Percentiles rank a stretch among this genome's conserved stretches.
Conservation (phyloP, 2,329 filamentous ascomycete genomes). For the Neofusicoccum parvum region DNA sequence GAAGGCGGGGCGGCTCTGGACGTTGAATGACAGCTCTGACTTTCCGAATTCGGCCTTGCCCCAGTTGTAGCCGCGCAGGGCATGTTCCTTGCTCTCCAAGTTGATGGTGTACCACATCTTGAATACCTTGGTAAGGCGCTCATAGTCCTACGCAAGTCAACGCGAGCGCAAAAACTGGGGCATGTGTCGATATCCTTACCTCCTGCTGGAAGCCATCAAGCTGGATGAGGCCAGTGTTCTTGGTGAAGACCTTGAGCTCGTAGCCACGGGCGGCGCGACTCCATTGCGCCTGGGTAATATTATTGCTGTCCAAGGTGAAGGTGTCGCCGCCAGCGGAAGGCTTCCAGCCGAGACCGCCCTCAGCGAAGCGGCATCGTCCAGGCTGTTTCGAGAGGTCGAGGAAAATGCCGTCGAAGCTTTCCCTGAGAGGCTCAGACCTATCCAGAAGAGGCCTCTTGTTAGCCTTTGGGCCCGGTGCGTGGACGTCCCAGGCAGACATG, state of each 20-base stretch:
- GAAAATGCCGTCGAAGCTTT: conserved; percentile 97
- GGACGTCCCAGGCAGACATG: conserved; percentile 2
- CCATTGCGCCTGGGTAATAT: conserved; percentile 89
- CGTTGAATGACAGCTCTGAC: conserved; percentile 92
- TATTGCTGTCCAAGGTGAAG: conserved; percentile 86
- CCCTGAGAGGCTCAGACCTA: conserved; percentile 50
- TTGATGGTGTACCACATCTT: conserved; percentile 98
- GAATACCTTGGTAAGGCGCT: conserved; percentile 88
- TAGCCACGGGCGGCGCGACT: conserved; percentile 89
- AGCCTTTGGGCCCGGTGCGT: not conserved
- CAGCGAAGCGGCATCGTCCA: conserved; percentile 92
- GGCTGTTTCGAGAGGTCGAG: conserved; percentile 91
- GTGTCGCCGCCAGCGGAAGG: conserved; percentile 83
- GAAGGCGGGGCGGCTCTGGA: conserved; percentile 94
- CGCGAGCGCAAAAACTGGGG: not conserved
- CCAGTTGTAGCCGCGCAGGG: conserved; percentile 98
- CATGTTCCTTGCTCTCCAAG: conserved; percentile 90
- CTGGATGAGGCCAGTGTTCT: conserved; percentile 83
- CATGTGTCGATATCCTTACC: conserved; percentile 42
- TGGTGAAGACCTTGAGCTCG: conserved; percentile 87
- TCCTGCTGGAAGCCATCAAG: conserved; percentile 94
- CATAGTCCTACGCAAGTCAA: conserved; percentile 67
- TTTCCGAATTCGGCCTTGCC: conserved; percentile 97
- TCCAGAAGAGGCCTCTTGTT: not conserved
- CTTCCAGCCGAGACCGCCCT: conserved; percentile 95